These are phyloP conservation scores for Aspergillus brasiliensis DNA, from an alignment of 2,329 filamentous ascomycete species.

Conservation along the genomic window DNA sequence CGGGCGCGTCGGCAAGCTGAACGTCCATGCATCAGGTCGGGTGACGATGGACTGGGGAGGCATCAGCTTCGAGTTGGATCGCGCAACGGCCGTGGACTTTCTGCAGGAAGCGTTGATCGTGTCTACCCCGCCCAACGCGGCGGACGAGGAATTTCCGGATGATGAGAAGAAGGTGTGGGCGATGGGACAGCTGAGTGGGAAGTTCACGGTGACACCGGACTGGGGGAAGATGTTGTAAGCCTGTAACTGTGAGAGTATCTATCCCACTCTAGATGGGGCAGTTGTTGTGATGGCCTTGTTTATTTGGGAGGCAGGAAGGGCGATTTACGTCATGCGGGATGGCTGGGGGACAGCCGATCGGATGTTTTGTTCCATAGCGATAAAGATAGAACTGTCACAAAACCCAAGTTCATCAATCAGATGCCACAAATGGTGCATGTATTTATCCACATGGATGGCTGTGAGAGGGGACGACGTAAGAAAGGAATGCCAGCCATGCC, in stretches of 20 bases:
- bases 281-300: background rate
- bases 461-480: no score
- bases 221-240: constrained; percentile 55
- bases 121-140: constrained; percentile 28
- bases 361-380: background rate
- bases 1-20: constrained; percentile 62
- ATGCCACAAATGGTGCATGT: no score
- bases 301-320: background rate
- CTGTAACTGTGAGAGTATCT: background rate
- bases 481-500: no score
- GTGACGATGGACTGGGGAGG: constrained; percentile 66
- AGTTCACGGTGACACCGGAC: constrained; percentile 65
- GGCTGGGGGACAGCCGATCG: background rate
- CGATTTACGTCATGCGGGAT: constrained; percentile 1
- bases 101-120: constrained; percentile 61
- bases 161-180: constrained; percentile 52
- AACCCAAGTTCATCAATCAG: background rate
- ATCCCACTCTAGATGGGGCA: background rate
- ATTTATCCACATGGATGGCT: no score
- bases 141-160: constrained; percentile 26
- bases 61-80: constrained; percentile 59
- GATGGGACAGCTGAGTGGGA: constrained; percentile 65
- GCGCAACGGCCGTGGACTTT: constrained; percentile 59
- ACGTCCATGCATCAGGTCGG: constrained; percentile 63
- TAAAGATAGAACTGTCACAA: background rate